Percentiles rank a stretch among this genome's conserved stretches.
Evolutionary conservation across 1,284 basidiomycete species (phyloP).

Genomic region (Moesziomyces aphidis): DNA sequence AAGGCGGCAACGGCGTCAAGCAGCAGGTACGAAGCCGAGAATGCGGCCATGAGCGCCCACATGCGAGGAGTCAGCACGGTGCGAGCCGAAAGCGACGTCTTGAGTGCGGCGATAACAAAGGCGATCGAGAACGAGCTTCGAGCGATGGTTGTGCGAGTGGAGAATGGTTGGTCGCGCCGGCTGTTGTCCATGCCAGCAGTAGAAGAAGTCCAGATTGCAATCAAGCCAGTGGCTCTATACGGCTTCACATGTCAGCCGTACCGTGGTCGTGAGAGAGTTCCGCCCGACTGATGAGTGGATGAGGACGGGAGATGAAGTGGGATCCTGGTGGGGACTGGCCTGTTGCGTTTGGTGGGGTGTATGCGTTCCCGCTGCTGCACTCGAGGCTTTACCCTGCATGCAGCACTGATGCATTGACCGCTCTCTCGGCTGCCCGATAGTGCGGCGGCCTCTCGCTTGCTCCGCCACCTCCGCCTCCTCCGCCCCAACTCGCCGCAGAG

Average conservation of each 20-base stretch:
- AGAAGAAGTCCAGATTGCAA: background rate
- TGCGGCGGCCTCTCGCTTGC: background rate
- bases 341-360: background rate
- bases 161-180: background rate
- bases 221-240: background rate
- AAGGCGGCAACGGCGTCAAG: constrained; percentile 37
- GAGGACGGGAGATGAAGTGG: background rate
- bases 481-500: no score
- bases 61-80: constrained; percentile 11
- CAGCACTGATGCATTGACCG: background rate
- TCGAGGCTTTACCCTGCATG: background rate
- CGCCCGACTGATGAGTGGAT: background rate
- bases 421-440: background rate
- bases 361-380: background rate
- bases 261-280: background rate
- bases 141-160: background rate
- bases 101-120: background rate
- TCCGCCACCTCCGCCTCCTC: no score
- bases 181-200: background rate
- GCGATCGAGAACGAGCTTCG: no score
- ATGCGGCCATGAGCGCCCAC: constrained; percentile 31
- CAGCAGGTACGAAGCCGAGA: constrained; percentile 39
- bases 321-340: background rate
- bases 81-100: background rate
- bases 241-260: background rate